Percentiles rank a stretch among this genome's conserved stretches.
Conservation (phyloP, 192 early-diverging fungal species). For the Lobosporangium transversale region DNA sequence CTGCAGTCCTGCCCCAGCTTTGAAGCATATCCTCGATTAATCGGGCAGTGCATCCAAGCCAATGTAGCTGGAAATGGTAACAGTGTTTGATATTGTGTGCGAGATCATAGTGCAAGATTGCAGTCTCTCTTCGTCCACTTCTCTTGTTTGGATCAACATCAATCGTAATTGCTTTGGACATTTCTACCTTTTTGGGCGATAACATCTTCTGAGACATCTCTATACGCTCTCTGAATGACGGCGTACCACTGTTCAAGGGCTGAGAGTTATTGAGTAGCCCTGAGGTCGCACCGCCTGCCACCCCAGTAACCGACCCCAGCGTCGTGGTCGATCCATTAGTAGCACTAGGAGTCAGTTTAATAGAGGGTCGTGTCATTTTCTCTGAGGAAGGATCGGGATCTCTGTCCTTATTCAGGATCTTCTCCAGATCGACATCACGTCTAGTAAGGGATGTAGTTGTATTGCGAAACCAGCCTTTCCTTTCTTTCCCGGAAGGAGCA, state of each 20-base stretch:
- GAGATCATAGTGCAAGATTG: slow-evolving; percentile 89
- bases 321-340: slow-evolving; percentile 15
- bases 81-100: slow-evolving; percentile 88
- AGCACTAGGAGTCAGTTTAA: slow-evolving; percentile 17
- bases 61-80: slow-evolving; percentile 94
- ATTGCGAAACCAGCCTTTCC: slow-evolving; percentile 61
- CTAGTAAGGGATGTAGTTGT: slow-evolving; percentile 33
- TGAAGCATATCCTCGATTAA: slow-evolving; percentile 88
- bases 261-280: background rate
- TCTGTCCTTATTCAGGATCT: slow-evolving; percentile 20
- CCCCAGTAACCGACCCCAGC: slow-evolving; percentile 3
- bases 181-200: slow-evolving; percentile 60
- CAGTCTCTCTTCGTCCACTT: slow-evolving; percentile 83
- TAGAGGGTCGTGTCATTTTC: slow-evolving; percentile 22
- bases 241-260: slow-evolving; percentile 11
- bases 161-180: slow-evolving; percentile 77
- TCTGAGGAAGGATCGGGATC: slow-evolving; percentile 14
- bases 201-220: slow-evolving; percentile 50
- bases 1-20: slow-evolving; percentile 81
- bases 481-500: slow-evolving; percentile 49
- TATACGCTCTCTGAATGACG: slow-evolving; percentile 35
- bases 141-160: slow-evolving; percentile 85
- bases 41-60: slow-evolving; percentile 93
- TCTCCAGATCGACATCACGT: slow-evolving; percentile 32
- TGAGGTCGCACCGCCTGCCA: background rate